A percentile compares a stretch with the other conserved stretches of the same genome.
Conservation (phyloP, 2,329 filamentous ascomycete species). For the Diaporthe citriasiana region DNA sequence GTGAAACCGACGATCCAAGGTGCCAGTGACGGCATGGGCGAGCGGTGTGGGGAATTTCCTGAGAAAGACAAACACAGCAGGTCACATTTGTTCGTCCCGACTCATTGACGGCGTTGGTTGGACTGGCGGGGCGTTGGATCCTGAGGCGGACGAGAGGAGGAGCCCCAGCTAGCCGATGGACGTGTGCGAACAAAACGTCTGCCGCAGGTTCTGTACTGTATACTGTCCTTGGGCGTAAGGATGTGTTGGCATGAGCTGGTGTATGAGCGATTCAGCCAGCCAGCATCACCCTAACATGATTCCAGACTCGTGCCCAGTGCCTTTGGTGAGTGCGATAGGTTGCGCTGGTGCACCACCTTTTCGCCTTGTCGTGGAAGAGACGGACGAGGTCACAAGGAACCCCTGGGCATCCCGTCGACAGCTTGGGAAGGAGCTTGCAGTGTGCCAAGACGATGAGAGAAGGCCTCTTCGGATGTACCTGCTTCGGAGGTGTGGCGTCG, state of each 20-base stretch:
- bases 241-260: background rate
- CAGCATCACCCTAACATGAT: slow-evolving; percentile 9
- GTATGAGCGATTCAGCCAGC: slow-evolving; percentile 30
- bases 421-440: background rate
- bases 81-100: slow-evolving; percentile 26
- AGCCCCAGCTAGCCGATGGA: background rate
- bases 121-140: background rate
- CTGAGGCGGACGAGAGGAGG: slow-evolving; percentile 8
- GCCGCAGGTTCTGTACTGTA: slow-evolving; percentile 3
- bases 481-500: background rate
- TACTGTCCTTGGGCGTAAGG: slow-evolving; percentile 11
- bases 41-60: slow-evolving; percentile 20
- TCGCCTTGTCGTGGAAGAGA: background rate
- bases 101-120: slow-evolving; percentile 15
- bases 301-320: slow-evolving; percentile 4
- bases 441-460: background rate
- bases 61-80: slow-evolving; percentile 8
- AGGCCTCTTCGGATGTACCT: background rate
- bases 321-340: background rate
- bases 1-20: slow-evolving; percentile 19
- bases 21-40: slow-evolving; percentile 10
- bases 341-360: background rate
- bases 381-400: background rate
- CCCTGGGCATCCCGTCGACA: background rate
- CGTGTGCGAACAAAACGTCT: slow-evolving; percentile 17